phyloP scores from a whole-genome alignment of 2,329 filamentous ascomycete genomes.

The Botrytis fabae region DNA sequence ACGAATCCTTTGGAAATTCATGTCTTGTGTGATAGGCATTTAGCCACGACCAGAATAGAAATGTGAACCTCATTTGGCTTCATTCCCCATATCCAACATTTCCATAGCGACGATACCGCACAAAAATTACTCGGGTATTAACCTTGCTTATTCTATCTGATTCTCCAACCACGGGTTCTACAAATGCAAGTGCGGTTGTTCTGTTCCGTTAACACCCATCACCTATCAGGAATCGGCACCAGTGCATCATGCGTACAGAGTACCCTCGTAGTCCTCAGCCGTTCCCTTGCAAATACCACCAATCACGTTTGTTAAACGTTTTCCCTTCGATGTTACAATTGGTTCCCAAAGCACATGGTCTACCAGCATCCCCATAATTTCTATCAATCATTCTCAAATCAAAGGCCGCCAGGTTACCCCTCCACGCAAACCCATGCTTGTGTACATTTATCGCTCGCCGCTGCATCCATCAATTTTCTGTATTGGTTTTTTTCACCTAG shows the following conservation, averaged over 20 bases:
- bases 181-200: not conserved
- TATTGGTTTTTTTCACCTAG: not conserved
- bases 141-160: not conserved
- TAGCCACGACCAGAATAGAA: slow-evolving; percentile 13
- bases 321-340: slow-evolving; percentile 6
- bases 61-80: not conserved
- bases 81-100: slow-evolving; percentile 1
- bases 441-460: slow-evolving; percentile 16
- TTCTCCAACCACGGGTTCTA: slow-evolving; percentile 7
- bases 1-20: not conserved
- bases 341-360: slow-evolving; percentile 17
- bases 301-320: not conserved
- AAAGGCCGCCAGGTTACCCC: slow-evolving; percentile 23
- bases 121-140: not conserved
- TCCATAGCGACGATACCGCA: slow-evolving; percentile 1
- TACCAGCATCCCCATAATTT: slow-evolving; percentile 17
- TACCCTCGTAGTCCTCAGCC: slow-evolving; percentile 13
- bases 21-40: not conserved
- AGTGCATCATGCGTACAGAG: slow-evolving; percentile 18
- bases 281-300: slow-evolving; percentile 2
- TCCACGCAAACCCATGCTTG: slow-evolving; percentile 15
- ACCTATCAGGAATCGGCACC: slow-evolving; percentile 3
- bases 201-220: slow-evolving; percentile 10
- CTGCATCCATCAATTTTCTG: slow-evolving; percentile 10
- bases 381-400: slow-evolving; percentile 19